Conservation (phyloP, 2,329 filamentous ascomycete genomes). For the Monilinia vaccinii-corymbosi region DNA sequence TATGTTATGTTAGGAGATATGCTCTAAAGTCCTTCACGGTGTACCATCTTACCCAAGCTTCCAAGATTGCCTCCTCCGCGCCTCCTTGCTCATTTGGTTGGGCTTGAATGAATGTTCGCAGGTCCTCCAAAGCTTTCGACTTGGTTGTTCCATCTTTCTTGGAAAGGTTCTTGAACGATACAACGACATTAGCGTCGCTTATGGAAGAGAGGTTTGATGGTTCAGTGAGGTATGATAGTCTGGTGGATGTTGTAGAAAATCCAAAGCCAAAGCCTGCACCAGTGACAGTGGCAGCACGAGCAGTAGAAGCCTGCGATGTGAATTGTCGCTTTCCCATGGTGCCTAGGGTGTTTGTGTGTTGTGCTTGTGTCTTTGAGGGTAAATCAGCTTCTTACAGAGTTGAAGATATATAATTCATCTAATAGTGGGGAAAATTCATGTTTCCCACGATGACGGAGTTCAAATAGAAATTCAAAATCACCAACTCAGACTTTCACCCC, state of each 20-base stretch:
- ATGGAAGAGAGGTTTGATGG: constrained; percentile 72
- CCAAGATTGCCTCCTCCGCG: constrained; percentile 72
- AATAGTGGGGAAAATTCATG: neutral
- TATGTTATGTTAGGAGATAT: neutral
- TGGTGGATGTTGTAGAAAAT: constrained; percentile 34
- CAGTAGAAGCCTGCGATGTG: constrained; percentile 29
- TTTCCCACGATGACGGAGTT: neutral
- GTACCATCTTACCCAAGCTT: constrained; percentile 67
- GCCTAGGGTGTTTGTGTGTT: neutral
- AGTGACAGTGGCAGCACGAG: constrained; percentile 21
- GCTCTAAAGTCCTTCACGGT: neutral
- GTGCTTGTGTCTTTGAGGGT: neutral
- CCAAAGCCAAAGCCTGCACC: constrained; percentile 27
- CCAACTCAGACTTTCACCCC: too few species aligned
- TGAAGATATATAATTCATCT: too few species aligned
- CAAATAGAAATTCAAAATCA: too few species aligned
- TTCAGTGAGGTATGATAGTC: constrained; percentile 78
- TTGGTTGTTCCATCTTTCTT: constrained; percentile 95
- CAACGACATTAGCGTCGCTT: constrained; percentile 71
- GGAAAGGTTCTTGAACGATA: constrained; percentile 83
- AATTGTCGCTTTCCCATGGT: constrained; percentile 27
- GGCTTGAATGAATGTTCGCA: constrained; percentile 54
- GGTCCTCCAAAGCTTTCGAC: constrained; percentile 78
- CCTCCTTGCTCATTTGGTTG: constrained; percentile 48
- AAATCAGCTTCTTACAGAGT: neutral